These are phyloP conservation scores for Coelastrella sp. DNA, from an alignment of 139 green algal genomes.

Conservation along the genomic window DNA sequence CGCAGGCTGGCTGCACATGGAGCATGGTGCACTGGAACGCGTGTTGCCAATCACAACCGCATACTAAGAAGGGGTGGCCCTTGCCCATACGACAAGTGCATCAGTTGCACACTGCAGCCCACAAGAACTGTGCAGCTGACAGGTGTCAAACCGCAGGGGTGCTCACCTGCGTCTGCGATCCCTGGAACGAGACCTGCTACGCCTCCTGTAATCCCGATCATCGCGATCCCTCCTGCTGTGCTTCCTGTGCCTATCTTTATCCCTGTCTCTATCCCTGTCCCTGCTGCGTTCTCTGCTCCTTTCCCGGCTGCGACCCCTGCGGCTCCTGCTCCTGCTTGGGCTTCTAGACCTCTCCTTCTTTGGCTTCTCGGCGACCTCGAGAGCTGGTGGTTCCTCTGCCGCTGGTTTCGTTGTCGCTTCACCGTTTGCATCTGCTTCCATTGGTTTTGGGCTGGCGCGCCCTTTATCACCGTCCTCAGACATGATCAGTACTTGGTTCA, in stretches of 20 bases:
- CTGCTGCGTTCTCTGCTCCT: constrained; percentile 38
- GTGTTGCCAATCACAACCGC: no score
- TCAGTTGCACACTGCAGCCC: background rate
- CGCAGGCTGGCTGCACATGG: no score
- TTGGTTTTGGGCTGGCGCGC: background rate
- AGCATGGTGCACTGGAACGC: no score
- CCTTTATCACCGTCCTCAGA: background rate
- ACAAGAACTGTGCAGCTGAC: background rate
- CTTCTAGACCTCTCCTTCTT: background rate
- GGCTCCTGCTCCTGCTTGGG: background rate
- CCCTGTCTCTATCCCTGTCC: constrained; percentile 30
- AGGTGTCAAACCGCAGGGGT: background rate
- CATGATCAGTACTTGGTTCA: background rate
- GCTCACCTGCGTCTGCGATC: background rate
- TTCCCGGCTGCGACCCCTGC: background rate
- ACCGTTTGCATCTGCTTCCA: background rate
- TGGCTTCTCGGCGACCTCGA: background rate
- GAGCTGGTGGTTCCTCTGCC: background rate
- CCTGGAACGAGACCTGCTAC: constrained; percentile 2
- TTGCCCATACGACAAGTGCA: background rate
- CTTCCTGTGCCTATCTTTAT: background rate
- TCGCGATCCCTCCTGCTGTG: background rate
- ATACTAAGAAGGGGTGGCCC: no score
- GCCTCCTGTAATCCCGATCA: background rate
- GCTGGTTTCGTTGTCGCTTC: background rate